Evolutionary conservation across 768 basidiomycete genomes (phyloP), one percentile per base, ranked within the genome.

Genomic region (Rubroboletus satanas): DNA sequence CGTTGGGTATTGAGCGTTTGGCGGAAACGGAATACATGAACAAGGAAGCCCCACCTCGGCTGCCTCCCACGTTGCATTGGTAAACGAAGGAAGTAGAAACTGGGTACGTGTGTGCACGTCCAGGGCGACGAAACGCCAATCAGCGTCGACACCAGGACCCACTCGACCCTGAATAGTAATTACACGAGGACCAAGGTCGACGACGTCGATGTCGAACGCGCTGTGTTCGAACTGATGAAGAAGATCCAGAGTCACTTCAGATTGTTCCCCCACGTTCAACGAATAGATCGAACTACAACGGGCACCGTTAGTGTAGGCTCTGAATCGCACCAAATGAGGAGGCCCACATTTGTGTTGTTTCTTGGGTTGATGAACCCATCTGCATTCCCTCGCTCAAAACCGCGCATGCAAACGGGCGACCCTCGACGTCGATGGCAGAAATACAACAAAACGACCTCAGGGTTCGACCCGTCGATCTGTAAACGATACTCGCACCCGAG

Each of bases 161-260:
- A 14, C 10, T 8, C 6, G 35, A 11, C 52, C 49, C 14, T 44
- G 52, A 23, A 64, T 35, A 17, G 48, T 18, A 21, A 65, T 38
- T 31, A 51, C 47, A 29, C 60, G 57, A 15, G 63, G 64, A 23
- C 63, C 64, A 45, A 64, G 57, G 18, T 46, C 17, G 15, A 62
- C 52, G 17, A 7, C 1, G 0, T 32, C 17, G 23, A 60, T 14
- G 17, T 29, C 7, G 26, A 57, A 55, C 18, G 9, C 11, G 7
- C 4, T 7, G 17, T 54, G 6, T 42, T 63, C 51, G 23, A 54
- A 55, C 17, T 63, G 53, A 36, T 54, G n/a, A 47, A 66, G 39
- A 29, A 60, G 58, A 17, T 54, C 45, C 36, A 65, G 33, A 4
- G 53, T 31, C 7, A 56, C 26, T n/a, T 55, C 47, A 11, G 49